phyloP scores from a whole-genome alignment of 192 early-diverging fungal genomes.

The Geranomyces variabilis region DNA sequence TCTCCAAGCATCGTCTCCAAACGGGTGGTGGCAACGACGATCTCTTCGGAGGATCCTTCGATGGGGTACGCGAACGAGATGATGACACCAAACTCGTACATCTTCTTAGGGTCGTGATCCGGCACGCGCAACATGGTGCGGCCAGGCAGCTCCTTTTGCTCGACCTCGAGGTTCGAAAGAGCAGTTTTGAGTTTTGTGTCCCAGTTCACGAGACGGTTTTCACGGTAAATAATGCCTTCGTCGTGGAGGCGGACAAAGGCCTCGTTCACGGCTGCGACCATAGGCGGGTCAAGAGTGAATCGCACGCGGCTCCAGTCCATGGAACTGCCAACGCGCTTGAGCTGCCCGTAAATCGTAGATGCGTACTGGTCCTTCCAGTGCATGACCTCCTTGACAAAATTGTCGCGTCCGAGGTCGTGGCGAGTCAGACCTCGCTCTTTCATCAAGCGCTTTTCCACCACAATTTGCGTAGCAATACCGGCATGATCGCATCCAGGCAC shows the following conservation, averaged over 20 bases:
- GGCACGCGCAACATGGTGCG: constrained; percentile 84
- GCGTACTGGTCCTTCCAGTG: constrained; percentile 94
- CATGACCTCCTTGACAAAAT: constrained; percentile 87
- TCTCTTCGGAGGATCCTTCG: constrained; percentile 79
- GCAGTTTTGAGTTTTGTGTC: constrained; percentile 94
- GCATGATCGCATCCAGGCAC: constrained; percentile 97
- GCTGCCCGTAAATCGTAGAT: constrained; percentile 81
- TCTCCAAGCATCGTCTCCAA: constrained; percentile 99
- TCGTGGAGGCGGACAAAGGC: constrained; percentile 93
- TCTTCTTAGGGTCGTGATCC: constrained; percentile 89
- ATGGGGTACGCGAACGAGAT: constrained; percentile 93
- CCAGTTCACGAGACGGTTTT: constrained; percentile 98
- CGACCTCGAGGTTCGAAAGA: constrained; percentile 92
- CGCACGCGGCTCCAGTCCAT: constrained; percentile 90
- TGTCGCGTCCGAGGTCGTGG: constrained; percentile 91
- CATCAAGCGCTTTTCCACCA: constrained; percentile 96
- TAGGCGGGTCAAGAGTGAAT: constrained; percentile 90
- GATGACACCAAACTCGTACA: constrained; percentile 98
- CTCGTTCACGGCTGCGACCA: constrained; percentile 85
- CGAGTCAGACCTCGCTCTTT: constrained; percentile 81
- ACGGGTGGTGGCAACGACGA: constrained; percentile 98
- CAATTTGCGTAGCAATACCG: constrained; percentile 94
- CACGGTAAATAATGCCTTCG: constrained; percentile 94
- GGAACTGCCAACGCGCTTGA: constrained; percentile 86
- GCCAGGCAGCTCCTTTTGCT: constrained; percentile 85